Percentiles rank a stretch among this genome's conserved stretches.
Conservation (phyloP, 176 grass and related monocot genomes). For the Musa schizocarpa region DNA sequence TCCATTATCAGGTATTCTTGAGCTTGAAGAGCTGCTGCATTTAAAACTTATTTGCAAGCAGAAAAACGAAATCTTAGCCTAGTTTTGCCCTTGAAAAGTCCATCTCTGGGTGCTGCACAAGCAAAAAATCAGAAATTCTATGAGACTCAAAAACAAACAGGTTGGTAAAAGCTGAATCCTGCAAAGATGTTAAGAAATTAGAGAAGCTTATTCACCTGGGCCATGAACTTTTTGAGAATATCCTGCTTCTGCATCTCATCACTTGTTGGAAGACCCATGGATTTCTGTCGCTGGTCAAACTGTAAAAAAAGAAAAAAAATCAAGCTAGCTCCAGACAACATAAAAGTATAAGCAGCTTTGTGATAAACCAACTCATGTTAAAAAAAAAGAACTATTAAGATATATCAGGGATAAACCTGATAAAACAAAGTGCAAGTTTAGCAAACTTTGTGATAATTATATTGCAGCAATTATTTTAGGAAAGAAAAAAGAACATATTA, state of each 20-base stretch:
- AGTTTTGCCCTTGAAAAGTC: conserved; percentile 44
- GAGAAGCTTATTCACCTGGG: conserved; percentile 33
- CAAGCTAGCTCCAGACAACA: conserved; percentile 6
- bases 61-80: background rate
- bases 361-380: background rate
- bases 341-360: background rate
- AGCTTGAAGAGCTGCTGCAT: background rate
- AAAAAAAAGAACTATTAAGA: too few species aligned
- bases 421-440: too few species aligned
- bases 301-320: conserved; percentile 4
- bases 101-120: conserved; percentile 38
- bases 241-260: conserved; percentile 98
- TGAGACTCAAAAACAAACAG: background rate
- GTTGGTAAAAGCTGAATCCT: background rate
- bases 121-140: conserved; percentile 15
- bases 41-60: too few species aligned
- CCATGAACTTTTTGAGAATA: conserved; percentile 94
- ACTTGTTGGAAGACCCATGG: conserved; percentile 87
- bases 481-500: too few species aligned
- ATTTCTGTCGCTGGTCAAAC: conserved; percentile 97
- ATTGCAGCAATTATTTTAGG: too few species aligned
- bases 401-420: too few species aligned
- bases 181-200: background rate
- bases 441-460: too few species aligned
- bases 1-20: background rate